Base-by-base conservation (phyloP, 169 alveolate species). In the Neospora caninum region DNA sequence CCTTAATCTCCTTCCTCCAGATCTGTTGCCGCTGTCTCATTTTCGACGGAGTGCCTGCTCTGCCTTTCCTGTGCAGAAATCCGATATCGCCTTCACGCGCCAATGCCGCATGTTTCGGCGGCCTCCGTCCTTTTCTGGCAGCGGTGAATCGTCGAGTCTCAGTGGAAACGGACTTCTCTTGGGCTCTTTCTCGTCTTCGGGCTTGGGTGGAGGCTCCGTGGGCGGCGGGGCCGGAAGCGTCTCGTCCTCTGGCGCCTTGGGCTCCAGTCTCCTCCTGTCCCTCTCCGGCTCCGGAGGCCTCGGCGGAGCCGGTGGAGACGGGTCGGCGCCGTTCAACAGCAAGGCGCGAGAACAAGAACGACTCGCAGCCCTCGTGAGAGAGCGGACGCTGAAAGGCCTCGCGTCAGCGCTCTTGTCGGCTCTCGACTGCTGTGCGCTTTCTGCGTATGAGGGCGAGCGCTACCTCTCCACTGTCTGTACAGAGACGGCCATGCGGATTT, bases 381-480 rank as follows among this genome's bases (percentile, higher is more conserved):
- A 42, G 36, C 29, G 89, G 70, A 82, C 69, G 39, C 34, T 92
- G 58, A 92, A 92, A 45, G 91, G 88, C 39, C 80, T 88, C 7
- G 91, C 94, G 10, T 88, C 94, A 29, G 82, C 94, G 82, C 91
- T 92, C 22, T 67, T 92, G 70, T 80, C 91, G 29, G 94, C 94
- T 18, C 58, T 92, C 29, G 94, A 92, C 43, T 92, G 94, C 45
- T 87, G 78, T 31, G 91, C 88, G 31, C 73, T 92, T 41, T 82
- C 94, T 43, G 94, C 94, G 34, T 49, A 69, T 27, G 49, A 80
- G 27, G 91, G 89, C 25, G 94, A 92, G 69, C 53, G 69, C 4
- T 4, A 34, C 43, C 45, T 58, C 22, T 22, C 69, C 1, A 13
- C 45, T 0, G 86, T 78, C 45, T 29, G 49, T n/a, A 78, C 39